phyloP scores from a whole-genome alignment of 495 filamentous ascomycete species.

The Talaromyces trachyspermus region DNA sequence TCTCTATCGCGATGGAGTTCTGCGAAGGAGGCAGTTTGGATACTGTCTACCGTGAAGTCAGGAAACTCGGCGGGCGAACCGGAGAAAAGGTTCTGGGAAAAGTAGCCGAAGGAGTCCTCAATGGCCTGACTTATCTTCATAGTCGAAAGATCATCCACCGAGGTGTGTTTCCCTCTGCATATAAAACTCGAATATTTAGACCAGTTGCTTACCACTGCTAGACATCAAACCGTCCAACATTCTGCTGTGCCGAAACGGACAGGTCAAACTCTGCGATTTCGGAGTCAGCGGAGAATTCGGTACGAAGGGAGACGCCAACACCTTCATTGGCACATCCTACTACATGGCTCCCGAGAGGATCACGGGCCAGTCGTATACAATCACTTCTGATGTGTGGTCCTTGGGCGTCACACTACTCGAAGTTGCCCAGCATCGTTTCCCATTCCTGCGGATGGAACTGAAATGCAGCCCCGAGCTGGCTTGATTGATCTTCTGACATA shows the following conservation, averaged over 20 bases:
- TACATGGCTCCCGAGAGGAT: conserved; percentile 99
- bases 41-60: conserved; percentile 94
- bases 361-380: conserved; percentile 94
- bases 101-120: conserved; percentile 90
- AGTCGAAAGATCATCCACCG: conserved; percentile 95
- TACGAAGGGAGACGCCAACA: conserved; percentile 96
- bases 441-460: conserved; percentile 92
- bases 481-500: conserved; percentile 94
- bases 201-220: conserved; percentile 14
- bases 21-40: conserved; percentile 95
- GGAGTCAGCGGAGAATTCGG: conserved; percentile 96
- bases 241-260: conserved; percentile 81
- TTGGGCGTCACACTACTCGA: conserved; percentile 92
- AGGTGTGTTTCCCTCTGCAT: conserved; percentile 31
- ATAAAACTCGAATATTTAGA: neutral
- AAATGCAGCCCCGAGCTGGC: conserved; percentile 79
- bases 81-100: conserved; percentile 99
- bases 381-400: conserved; percentile 97
- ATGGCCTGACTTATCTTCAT: conserved; percentile 93
- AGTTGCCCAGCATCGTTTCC: conserved; percentile 96
- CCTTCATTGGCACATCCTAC: conserved; percentile 96
- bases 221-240: conserved; percentile 99
- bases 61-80: conserved; percentile 85
- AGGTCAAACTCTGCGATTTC: conserved; percentile 97
- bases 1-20: conserved; percentile 98